Percentiles rank a stretch among this genome's conserved stretches.
phyloP scores from a whole-genome alignment of 345 rosid species.

The Boechera stricta region DNA sequence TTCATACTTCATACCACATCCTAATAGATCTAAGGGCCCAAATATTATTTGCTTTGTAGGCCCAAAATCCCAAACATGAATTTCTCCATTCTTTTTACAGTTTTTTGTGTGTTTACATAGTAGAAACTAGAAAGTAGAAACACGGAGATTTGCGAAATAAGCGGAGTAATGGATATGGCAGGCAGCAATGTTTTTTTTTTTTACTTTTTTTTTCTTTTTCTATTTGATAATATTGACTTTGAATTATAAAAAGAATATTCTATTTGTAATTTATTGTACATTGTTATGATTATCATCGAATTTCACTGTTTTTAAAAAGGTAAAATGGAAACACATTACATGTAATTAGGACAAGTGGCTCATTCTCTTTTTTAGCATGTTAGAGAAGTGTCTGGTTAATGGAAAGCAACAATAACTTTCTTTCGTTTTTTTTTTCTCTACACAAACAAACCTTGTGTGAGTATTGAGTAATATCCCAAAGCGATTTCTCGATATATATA shows the following conservation, averaged over 20 bases:
- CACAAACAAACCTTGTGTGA: not conserved
- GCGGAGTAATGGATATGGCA: not conserved
- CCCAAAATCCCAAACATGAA: not conserved
- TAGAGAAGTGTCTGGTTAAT: conserved; percentile 12
- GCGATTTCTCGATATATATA: not conserved
- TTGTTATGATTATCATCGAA: conserved; percentile 22
- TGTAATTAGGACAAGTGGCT: conserved; percentile 11
- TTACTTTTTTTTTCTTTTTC: not conserved
- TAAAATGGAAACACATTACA: conserved; percentile 4
- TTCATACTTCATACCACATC: not conserved
- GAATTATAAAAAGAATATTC: not conserved
- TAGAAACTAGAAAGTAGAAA: no score
- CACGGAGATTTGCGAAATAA: not conserved
- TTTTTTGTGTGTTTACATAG: not conserved
- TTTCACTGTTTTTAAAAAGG: conserved; percentile 8
- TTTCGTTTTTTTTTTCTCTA: not conserved
- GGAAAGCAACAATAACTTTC: not conserved
- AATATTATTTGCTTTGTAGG: not conserved
- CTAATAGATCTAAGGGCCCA: not conserved
- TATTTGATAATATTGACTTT: not conserved
- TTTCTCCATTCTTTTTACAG: not conserved
- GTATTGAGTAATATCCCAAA: not conserved
- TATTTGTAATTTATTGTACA: not conserved
- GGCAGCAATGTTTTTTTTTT: not conserved
- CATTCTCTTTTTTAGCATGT: conserved; percentile 15